Conservation (phyloP, 441 rosid species). For the Adansonia grandidieri region DNA sequence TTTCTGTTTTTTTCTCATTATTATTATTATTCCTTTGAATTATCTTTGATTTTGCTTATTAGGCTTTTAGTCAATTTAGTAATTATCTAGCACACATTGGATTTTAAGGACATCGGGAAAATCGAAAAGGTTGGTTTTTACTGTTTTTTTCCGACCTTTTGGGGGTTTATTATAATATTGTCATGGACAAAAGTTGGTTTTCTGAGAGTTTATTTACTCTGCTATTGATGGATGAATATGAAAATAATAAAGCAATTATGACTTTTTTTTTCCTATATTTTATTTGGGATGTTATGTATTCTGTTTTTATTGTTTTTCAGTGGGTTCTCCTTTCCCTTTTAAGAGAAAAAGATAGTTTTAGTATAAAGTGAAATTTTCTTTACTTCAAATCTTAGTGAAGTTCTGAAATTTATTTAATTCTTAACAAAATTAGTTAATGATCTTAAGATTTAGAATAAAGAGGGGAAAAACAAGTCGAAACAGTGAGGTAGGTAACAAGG, state of each 20-base stretch:
- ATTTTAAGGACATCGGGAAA: neutral
- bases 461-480: neutral
- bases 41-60: neutral
- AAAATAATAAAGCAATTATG: neutral
- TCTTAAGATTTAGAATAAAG: neutral
- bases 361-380: neutral
- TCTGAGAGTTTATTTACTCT: neutral
- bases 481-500: neutral
- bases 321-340: neutral
- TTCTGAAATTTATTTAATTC: neutral
- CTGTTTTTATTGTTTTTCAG: neutral
- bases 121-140: neutral
- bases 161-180: neutral
- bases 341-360: neutral
- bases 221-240: neutral
- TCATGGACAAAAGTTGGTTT: neutral
- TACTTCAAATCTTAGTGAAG: too few species aligned
- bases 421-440: neutral
- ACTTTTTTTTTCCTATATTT: too few species aligned
- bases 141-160: slow-evolving; percentile 4
- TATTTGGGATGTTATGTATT: neutral
- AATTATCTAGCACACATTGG: slow-evolving; percentile 1
- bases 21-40: neutral
- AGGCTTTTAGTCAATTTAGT: neutral
- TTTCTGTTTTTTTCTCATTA: neutral